Evolutionary conservation across 345 rosid genomes (phyloP).

Genomic region (Noccaea bulbosa): DNA sequence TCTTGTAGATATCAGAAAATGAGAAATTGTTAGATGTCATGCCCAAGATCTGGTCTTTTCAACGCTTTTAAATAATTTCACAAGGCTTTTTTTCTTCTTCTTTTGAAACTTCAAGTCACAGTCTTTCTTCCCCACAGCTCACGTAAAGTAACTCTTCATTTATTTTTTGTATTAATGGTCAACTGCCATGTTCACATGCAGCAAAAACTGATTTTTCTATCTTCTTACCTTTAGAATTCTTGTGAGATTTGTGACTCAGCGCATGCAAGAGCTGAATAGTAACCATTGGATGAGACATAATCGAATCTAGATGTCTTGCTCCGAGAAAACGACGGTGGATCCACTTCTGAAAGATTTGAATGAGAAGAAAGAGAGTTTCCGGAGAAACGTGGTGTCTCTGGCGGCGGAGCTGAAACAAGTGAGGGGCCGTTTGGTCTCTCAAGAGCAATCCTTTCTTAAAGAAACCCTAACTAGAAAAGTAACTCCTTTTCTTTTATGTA

Average conservation of each 20-base stretch:
- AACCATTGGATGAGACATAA: background rate
- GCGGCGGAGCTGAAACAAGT: conserved; percentile 86
- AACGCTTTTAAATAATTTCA: background rate
- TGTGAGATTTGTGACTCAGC: conserved; percentile 17
- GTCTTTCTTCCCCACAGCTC: conserved; percentile 1
- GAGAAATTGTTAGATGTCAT: background rate
- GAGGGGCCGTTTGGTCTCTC: conserved; percentile 78
- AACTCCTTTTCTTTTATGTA: conserved; percentile 30
- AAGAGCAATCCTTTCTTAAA: conserved; percentile 68
- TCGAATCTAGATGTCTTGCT: conserved; percentile 48
- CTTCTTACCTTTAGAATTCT: conserved; percentile 11
- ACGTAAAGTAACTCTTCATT: conserved; percentile 40
- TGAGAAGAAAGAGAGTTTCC: conserved; percentile 86
- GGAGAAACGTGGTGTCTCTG: conserved; percentile 78
- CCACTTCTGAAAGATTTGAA: conserved; percentile 82
- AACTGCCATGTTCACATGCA: conserved; percentile 56
- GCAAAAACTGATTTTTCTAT: conserved; percentile 10
- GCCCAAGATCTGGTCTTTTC: conserved; percentile 14
- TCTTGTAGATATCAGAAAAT: background rate
- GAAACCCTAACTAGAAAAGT: conserved; percentile 78
- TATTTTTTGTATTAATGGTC: conserved; percentile 37
- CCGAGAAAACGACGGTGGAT: conserved; percentile 49
- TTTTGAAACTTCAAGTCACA: conserved; percentile 17
- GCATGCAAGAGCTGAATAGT: conserved; percentile 25
- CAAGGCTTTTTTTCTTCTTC: background rate